phyloP scores from a whole-genome alignment of 148 eudicot species.

The Diospyros lotus region DNA sequence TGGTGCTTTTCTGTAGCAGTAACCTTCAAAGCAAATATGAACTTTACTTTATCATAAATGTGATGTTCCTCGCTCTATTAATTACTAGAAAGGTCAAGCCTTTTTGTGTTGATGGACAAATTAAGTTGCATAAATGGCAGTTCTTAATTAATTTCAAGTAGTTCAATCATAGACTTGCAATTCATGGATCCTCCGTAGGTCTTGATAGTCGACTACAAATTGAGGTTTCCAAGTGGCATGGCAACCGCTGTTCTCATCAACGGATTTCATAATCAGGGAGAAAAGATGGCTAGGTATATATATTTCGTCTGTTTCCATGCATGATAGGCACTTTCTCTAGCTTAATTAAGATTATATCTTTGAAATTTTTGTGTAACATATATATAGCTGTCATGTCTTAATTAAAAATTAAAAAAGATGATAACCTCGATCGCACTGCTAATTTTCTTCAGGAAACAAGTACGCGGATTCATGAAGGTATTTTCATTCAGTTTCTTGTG shows the following conservation, averaged over 20 bases:
- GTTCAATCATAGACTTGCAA: neutral
- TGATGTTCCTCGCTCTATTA: neutral
- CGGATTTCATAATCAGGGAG: constrained; percentile 39
- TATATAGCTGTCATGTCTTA: neutral
- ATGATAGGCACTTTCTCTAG: too few relatives aligned
- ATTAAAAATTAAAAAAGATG: too few relatives aligned
- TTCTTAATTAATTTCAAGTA: neutral
- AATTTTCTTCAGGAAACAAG: constrained; percentile 51
- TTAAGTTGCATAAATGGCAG: too few relatives aligned
- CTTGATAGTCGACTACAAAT: constrained; percentile 43
- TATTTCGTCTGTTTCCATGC: neutral
- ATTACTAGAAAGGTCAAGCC: neutral
- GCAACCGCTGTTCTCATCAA: constrained; percentile 51
- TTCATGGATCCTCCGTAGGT: constrained; percentile 20
- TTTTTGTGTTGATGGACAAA: too few relatives aligned
- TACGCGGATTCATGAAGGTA: constrained; percentile 39
- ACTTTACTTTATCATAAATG: neutral
- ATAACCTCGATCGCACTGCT: neutral
- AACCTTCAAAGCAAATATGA: neutral
- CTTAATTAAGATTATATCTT: too few relatives aligned
- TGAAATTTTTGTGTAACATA: too few relatives aligned
- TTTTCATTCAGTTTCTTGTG: constrained; percentile 62
- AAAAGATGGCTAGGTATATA: constrained; percentile 25
- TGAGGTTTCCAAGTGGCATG: constrained; percentile 45
- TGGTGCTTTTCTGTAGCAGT: too few relatives aligned